Conservation (phyloP, 148 eudicot genomes). For the Dysphania ambrosioides region DNA sequence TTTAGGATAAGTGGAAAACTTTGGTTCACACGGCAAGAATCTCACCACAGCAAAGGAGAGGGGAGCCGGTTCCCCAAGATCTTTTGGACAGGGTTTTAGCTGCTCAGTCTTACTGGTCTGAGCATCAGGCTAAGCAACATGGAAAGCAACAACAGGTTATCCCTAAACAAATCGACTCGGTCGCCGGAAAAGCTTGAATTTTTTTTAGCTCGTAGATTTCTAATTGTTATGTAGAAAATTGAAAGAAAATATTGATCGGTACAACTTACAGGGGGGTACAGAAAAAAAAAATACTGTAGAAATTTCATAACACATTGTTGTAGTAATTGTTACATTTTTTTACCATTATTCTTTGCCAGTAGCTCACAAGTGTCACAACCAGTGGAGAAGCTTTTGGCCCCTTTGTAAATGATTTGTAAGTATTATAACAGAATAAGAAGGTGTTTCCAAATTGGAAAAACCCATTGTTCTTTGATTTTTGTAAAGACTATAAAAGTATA, state of each 20-base stretch:
- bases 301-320: conserved; percentile 22
- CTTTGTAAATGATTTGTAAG: conserved; percentile 40
- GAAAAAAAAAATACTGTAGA: conserved; percentile 22
- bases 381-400: conserved; percentile 26
- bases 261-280: conserved; percentile 12
- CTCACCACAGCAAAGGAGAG: conserved; percentile 92
- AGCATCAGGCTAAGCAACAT: conserved; percentile 78
- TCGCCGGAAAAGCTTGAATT: conserved; percentile 11
- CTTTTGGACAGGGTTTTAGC: conserved; percentile 80
- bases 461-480: conserved; percentile 33
- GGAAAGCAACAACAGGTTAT: conserved; percentile 40
- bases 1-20: conserved; percentile 98
- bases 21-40: conserved; percentile 97
- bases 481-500: conserved; percentile 22
- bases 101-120: conserved; percentile 89
- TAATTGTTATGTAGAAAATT: conserved; percentile 26
- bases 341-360: conserved; percentile 30
- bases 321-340: conserved; percentile 23
- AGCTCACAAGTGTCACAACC: conserved; percentile 26
- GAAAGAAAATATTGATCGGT: not conserved
- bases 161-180: conserved; percentile 25
- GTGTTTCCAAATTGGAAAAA: conserved; percentile 31
- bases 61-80: conserved; percentile 94
- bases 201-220: conserved; percentile 28
- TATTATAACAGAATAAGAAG: conserved; percentile 32